A percentile compares a stretch with the other conserved stretches of the same genome.
Evolutionary conservation across 2,329 filamentous ascomycete genomes (phyloP).

Genomic region (Claviceps citrina): DNA sequence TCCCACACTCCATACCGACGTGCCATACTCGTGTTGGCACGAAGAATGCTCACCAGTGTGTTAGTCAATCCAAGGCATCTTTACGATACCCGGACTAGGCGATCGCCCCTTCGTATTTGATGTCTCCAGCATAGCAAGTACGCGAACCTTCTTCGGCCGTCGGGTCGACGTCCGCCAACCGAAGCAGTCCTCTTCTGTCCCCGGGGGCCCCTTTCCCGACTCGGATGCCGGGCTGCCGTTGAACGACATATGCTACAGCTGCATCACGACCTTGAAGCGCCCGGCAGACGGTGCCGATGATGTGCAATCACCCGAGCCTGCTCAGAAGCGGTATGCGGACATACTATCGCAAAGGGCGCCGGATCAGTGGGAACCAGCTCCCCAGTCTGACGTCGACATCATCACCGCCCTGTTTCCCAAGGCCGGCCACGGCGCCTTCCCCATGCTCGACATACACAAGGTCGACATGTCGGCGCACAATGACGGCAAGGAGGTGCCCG

Average conservation of each 20-base stretch:
- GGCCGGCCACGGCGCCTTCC: slow-evolving; percentile 28
- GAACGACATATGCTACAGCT: slow-evolving; percentile 32
- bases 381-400: slow-evolving; percentile 30
- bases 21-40: too few species aligned
- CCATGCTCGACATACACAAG: slow-evolving; percentile 37
- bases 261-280: slow-evolving; percentile 37
- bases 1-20: background rate
- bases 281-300: slow-evolving; percentile 21
- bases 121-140: slow-evolving; percentile 28
- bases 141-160: slow-evolving; percentile 33
- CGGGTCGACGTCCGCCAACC: slow-evolving; percentile 35
- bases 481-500: slow-evolving; percentile 23
- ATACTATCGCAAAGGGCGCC: slow-evolving; percentile 24
- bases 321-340: slow-evolving; percentile 26
- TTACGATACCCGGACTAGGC: slow-evolving; percentile 29
- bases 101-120: slow-evolving; percentile 40
- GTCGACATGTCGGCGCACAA: slow-evolving; percentile 36
- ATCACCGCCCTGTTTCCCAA: slow-evolving; percentile 22
- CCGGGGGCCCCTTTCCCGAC: slow-evolving; percentile 21
- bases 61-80: slow-evolving; percentile 41
- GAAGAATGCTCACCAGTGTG: too few species aligned
- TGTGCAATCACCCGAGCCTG: slow-evolving; percentile 22
- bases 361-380: slow-evolving; percentile 28
- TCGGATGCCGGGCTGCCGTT: slow-evolving; percentile 25
- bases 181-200: slow-evolving; percentile 20